Evolutionary conservation across 2,329 filamentous ascomycete species (phyloP).

Genomic region (Myriosclerotinia curreyana): DNA sequence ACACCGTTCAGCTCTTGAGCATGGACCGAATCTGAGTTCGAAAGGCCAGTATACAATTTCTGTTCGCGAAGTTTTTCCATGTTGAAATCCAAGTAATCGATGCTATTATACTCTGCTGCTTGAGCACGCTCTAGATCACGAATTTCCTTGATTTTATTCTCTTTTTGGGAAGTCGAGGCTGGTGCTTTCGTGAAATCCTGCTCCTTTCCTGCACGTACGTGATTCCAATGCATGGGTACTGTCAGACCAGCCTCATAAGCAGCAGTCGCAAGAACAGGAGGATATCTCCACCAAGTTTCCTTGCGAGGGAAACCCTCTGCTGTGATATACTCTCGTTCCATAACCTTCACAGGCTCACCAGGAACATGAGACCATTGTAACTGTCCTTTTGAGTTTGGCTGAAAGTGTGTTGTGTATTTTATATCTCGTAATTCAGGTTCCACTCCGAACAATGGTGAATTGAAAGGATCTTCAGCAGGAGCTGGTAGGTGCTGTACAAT

Average conservation of each 20-base stretch:
- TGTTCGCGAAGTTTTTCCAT: conserved; percentile 10
- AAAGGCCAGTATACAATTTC: conserved; percentile 1
- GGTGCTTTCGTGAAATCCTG: not conserved
- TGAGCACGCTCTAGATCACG: conserved; percentile 6
- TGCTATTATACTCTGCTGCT: conserved; percentile 6
- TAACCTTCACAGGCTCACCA: conserved; percentile 29
- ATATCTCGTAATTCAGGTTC: not conserved
- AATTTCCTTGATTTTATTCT: conserved; percentile 16
- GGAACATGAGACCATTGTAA: conserved; percentile 17
- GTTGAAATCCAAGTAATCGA: conserved; percentile 1
- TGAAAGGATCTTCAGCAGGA: conserved; percentile 1
- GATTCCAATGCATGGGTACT: conserved; percentile 26
- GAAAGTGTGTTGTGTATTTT: conserved; percentile 7
- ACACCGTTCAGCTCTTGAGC: not conserved
- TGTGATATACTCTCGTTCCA: conserved; percentile 32
- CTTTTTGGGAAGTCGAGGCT: not conserved
- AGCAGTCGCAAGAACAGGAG: conserved; percentile 30
- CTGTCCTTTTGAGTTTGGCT: not conserved
- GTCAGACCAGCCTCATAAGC: conserved; percentile 22
- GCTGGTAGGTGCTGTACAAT: conserved; percentile 15
- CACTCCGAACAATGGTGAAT: conserved; percentile 13
- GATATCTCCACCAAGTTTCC: conserved; percentile 37
- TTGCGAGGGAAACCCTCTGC: conserved; percentile 31
- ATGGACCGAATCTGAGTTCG: not conserved
- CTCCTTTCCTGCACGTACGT: conserved; percentile 7